Evolutionary conservation across 306 rosid species (phyloP).

Genomic region (Senna siamea): DNA sequence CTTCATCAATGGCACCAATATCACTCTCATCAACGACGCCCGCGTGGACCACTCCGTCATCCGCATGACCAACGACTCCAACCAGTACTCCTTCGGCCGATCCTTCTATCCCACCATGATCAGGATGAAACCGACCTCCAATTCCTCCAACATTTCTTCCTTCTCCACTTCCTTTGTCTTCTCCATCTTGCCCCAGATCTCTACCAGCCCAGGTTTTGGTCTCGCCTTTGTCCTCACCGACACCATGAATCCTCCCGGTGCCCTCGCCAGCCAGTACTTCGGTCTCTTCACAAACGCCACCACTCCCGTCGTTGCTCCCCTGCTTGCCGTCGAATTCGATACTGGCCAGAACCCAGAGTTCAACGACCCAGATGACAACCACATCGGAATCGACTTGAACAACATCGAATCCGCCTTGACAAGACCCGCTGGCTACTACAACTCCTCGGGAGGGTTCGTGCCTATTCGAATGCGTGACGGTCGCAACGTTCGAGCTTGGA

Average conservation of each 20-base stretch:
- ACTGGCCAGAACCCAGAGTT: constrained; percentile 82
- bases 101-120: constrained; percentile 56
- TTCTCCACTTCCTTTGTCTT: constrained; percentile 89
- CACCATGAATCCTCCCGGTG: constrained; percentile 70
- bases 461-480: constrained; percentile 69
- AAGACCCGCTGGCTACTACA: constrained; percentile 60
- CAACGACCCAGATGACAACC: constrained; percentile 72
- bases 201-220: constrained; percentile 81
- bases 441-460: constrained; percentile 57
- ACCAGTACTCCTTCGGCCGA: constrained; percentile 66
- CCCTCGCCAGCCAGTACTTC: constrained; percentile 80
- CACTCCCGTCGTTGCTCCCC: constrained; percentile 49
- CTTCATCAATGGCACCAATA: constrained; percentile 47
- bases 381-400: constrained; percentile 82
- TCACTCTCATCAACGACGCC: constrained; percentile 71
- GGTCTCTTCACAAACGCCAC: constrained; percentile 77
- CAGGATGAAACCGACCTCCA: constrained; percentile 36
- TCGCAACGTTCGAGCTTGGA: constrained; percentile 73
- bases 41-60: constrained; percentile 55
- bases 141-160: constrained; percentile 50
- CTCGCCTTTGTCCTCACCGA: constrained; percentile 76
- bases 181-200: constrained; percentile 63
- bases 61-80: constrained; percentile 78
- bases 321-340: constrained; percentile 84
- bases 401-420: constrained; percentile 20